Conservation (phyloP, 148 eudicot species). For the Heliamphora exappendiculata region DNA sequence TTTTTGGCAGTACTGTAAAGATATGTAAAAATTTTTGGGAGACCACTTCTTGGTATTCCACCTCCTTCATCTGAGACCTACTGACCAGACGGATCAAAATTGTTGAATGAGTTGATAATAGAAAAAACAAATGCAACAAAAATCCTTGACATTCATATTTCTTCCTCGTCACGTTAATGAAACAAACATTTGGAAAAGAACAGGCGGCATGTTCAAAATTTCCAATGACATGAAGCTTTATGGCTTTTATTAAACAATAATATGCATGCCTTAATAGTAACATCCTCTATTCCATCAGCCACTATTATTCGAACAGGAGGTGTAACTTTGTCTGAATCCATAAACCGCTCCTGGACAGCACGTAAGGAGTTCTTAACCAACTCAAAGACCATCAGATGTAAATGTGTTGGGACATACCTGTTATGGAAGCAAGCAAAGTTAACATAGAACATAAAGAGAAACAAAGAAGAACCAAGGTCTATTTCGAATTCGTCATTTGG, state of each 20-base stretch:
- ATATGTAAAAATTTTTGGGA: slow-evolving; percentile 82
- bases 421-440: background rate
- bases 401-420: slow-evolving; percentile 92
- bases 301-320: slow-evolving; percentile 89
- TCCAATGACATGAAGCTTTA: background rate
- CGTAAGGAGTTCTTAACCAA: slow-evolving; percentile 94
- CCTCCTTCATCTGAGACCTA: slow-evolving; percentile 99
- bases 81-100: background rate
- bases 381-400: slow-evolving; percentile 96
- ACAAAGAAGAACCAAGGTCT: background rate
- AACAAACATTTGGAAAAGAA: too few relatives aligned
- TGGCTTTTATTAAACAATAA: background rate
- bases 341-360: slow-evolving; percentile 86
- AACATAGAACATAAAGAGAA: background rate
- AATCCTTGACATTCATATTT: too few relatives aligned
- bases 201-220: background rate
- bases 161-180: too few relatives aligned
- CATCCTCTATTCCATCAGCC: slow-evolving; percentile 94
- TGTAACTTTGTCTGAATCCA: slow-evolving; percentile 79
- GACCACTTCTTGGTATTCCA: slow-evolving; percentile 91
- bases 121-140: background rate
- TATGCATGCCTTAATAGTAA: slow-evolving; percentile 74
- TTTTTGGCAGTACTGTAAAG: slow-evolving; percentile 93
- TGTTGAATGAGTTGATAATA: background rate
- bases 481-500: background rate